phyloP scores from a whole-genome alignment of 176 grass and related monocot genomes.

The Triticum urartu region DNA sequence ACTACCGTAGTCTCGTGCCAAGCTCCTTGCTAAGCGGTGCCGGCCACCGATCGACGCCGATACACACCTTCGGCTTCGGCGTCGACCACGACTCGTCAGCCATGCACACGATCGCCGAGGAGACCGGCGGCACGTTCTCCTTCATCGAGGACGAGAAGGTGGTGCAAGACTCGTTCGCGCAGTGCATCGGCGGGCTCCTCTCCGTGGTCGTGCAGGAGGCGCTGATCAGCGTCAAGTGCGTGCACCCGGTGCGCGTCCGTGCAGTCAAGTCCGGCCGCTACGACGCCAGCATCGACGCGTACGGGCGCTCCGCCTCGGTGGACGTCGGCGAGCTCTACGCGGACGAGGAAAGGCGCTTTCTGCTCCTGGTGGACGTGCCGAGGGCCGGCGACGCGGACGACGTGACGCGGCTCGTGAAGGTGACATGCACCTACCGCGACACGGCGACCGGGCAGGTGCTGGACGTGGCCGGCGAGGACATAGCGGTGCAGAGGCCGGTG shows the following conservation, averaged over 20 bases:
- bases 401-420: background rate
- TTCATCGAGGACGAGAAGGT: slow-evolving; percentile 61
- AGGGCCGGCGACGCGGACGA: background rate
- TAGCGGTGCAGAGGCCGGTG: slow-evolving; percentile 35
- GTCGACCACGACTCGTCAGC: slow-evolving; percentile 60
- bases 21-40: slow-evolving; percentile 15
- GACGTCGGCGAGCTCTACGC: slow-evolving; percentile 70
- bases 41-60: slow-evolving; percentile 12
- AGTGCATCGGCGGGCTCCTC: slow-evolving; percentile 68
- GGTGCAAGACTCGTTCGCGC: slow-evolving; percentile 69
- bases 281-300: slow-evolving; percentile 31
- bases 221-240: slow-evolving; percentile 18
- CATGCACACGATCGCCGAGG: slow-evolving; percentile 68
- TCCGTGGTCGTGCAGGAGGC: slow-evolving; percentile 57
- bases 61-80: slow-evolving; percentile 81
- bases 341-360: background rate
- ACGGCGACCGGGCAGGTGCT: background rate
- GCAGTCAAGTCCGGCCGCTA: slow-evolving; percentile 62
- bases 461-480: background rate
- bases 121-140: slow-evolving; percentile 71
- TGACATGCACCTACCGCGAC: background rate
- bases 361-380: background rate
- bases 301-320: slow-evolving; percentile 41
- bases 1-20: slow-evolving; percentile 60
- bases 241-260: slow-evolving; percentile 39